Base-by-base conservation (phyloP, 441 rosid genomes). In the Caryocar brasiliense region DNA sequence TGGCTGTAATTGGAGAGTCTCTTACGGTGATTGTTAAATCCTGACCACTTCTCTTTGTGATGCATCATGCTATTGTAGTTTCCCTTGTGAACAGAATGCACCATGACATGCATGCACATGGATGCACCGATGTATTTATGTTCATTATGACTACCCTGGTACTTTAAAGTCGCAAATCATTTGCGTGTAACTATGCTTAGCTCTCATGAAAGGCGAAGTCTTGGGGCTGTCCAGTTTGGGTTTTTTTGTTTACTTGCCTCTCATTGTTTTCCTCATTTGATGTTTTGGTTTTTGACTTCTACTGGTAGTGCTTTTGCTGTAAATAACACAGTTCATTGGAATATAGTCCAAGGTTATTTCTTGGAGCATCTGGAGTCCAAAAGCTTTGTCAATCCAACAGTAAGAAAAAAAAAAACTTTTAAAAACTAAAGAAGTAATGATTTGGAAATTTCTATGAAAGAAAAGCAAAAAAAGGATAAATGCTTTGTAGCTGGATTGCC, bases 1-100 rank as follows among this genome's bases (percentile, higher is more conserved):
- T 93, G 54, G 81, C 91, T 54, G 84, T 89, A 26, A 46, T 89
- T 54, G 99, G 99, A 62, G 81, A 81, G 12, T 67, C 85, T 56
- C 59, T 64, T 40, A 47, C 41, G 79, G 97, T 93, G 53, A 74
- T 50, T 65, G 27, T 45, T 40, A 45, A 13, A 23, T 54, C 41
- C 52, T 30, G 36, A 18, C 43, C 28, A 3, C 20, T n/a, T n/a
- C 14, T 10, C 41, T 7, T 14, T 36, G 17, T 12, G 3, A 4
- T 18, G 38, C 22, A 32, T 38, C 42, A 34, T n/a, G n/a, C n/a
- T n/a, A n/a, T n/a, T n/a, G n/a, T n/a, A n/a, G n/a, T n/a, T n/a
- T n/a, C n/a, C n/a, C n/a, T n/a, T n/a, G n/a, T n/a, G n/a, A n/a
- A n/a, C n/a, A n/a, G n/a, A n/a, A n/a, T n/a, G n/a, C n/a, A n/a